Evolutionary conservation across 306 rosid genomes (phyloP), one percentile per base, ranked within the genome.

Genomic region (Cucurbita argyrosperma): DNA sequence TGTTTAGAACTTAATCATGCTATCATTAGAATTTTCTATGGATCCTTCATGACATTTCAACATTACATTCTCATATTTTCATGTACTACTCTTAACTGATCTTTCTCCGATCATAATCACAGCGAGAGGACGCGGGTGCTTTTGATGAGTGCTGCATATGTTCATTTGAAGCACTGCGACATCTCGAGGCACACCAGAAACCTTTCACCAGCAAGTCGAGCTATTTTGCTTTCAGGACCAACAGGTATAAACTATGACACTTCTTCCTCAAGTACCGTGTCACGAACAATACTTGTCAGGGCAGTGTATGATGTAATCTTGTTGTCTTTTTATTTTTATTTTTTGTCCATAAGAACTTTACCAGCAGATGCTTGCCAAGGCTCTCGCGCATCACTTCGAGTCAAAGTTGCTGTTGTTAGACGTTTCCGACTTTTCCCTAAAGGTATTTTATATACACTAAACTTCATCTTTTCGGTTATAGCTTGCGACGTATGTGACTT

Each of bases 171-270:
- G 74, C 88, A 84, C 74, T 62, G 79, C 3, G 85, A 94, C 59
- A 78, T 82, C 46, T 90, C 94, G 71, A 94, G 84, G 83, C 95
- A 94, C 81, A 94, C 92, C 40, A 81, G 90, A 78, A 90, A 90
- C 77, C 98, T 94, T 76, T 84, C 97, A 57, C 96, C 91, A 3
- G 98, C 95, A 39, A 94, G 97, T 80, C 80, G 89, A 73, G 84
- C 90, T 60, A 94, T 94, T 80, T 79, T 94, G 89, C 96, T 94
- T 4, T 88, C 95, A 37, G 98, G 98, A 83, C 96, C 90, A 18
- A 79, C 90, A 42, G 97, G 98, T 94, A 83, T 23, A 15, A 39
- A 39, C 2, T 40, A n/a, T 5, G 76, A 79, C 50, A 39, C 70
- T 16, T 26, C n/a, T 21, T 51, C 35, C 56, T 59, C 11, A 35